phyloP scores from a whole-genome alignment of 1,284 basidiomycete genomes.

The Moesziomyces sp. region DNA sequence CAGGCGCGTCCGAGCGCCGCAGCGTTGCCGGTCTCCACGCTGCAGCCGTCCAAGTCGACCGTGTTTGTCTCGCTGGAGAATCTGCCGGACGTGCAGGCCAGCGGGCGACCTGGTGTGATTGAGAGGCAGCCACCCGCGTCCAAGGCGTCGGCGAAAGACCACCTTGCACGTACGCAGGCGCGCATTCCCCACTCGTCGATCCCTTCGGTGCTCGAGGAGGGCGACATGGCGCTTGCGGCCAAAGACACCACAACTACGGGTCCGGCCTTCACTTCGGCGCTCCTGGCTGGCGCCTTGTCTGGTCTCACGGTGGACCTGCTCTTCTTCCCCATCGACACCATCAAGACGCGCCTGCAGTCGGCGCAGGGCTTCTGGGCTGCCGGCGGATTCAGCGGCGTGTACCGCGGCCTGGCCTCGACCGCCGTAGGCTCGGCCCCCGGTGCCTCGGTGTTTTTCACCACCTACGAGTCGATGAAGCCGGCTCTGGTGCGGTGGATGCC shows the following conservation, averaged over 20 bases:
- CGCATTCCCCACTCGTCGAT: conserved; percentile 27
- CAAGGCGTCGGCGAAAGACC: conserved; percentile 12
- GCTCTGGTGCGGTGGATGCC: conserved; percentile 54
- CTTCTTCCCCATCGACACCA: conserved; percentile 95
- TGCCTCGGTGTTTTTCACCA: conserved; percentile 93
- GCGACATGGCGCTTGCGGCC: not conserved
- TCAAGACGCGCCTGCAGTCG: conserved; percentile 94
- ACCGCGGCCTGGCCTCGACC: conserved; percentile 93
- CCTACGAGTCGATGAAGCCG: conserved; percentile 89
- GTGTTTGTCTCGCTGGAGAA: conserved; percentile 23
- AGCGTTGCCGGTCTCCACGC: conserved; percentile 1
- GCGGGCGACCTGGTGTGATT: not conserved
- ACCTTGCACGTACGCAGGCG: conserved; percentile 6
- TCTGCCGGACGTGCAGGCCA: conserved; percentile 9
- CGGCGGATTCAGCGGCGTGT: conserved; percentile 91
- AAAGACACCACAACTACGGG: not conserved
- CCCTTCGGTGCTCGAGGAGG: conserved; percentile 35
- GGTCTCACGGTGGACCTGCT: conserved; percentile 76
- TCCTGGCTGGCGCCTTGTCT: conserved; percentile 58
- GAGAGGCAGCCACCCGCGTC: not conserved
- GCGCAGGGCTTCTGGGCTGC: conserved; percentile 84
- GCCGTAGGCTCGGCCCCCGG: conserved; percentile 95
- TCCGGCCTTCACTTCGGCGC: conserved; percentile 36
- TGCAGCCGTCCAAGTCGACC: conserved; percentile 16
- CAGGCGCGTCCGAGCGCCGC: not conserved